phyloP scores from a whole-genome alignment of 1,139 yeast species.

The Blastobotrys illinoisensis region DNA sequence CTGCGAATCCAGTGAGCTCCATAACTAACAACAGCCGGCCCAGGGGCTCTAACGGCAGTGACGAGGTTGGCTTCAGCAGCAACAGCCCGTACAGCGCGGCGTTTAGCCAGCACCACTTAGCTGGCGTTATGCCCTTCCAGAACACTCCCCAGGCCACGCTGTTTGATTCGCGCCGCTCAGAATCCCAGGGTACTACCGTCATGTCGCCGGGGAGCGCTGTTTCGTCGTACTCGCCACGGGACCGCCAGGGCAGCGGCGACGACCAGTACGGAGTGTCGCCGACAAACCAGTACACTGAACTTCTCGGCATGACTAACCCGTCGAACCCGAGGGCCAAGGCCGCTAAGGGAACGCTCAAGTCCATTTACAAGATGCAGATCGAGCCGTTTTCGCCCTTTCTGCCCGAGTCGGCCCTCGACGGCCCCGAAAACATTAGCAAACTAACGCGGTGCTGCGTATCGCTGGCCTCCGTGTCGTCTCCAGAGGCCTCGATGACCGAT shows the following conservation, averaged over 20 bases:
- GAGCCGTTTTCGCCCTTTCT: slow-evolving; percentile 20
- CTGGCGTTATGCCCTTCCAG: background rate
- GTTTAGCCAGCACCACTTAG: background rate
- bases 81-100: background rate
- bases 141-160: background rate
- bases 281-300: slow-evolving; percentile 2
- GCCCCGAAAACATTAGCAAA: slow-evolving; percentile 8
- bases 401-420: slow-evolving; percentile 5
- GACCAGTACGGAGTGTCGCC: background rate
- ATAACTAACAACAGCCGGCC: too few relatives aligned
- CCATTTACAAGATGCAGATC: slow-evolving; percentile 15
- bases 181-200: background rate
- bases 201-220: background rate
- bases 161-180: background rate
- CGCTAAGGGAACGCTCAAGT: slow-evolving; percentile 7
- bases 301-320: slow-evolving; percentile 9
- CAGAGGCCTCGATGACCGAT: slow-evolving; percentile 14
- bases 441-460: slow-evolving; percentile 18
- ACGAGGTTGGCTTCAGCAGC: background rate
- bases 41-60: background rate
- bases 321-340: slow-evolving; percentile 5
- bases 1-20: too few relatives aligned
- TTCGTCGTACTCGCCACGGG: background rate
- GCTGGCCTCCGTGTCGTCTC: slow-evolving; percentile 15
- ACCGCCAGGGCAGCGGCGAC: background rate